Percentiles rank a stretch among this genome's conserved stretches.
phyloP scores from a whole-genome alignment of 768 basidiomycete species.

The Butyriboletus loyo region DNA sequence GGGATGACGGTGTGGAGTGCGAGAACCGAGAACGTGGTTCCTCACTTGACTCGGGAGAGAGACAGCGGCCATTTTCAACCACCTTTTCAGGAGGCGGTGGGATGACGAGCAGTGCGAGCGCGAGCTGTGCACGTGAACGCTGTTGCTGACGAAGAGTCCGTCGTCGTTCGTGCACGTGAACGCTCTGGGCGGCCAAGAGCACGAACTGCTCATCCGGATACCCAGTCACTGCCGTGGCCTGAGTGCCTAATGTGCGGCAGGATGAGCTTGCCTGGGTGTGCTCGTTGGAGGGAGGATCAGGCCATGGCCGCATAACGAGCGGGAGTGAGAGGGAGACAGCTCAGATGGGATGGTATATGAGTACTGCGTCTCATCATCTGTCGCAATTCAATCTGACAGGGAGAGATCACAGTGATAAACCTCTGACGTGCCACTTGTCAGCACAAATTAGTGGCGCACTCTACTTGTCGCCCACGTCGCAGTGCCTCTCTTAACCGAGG shows the following conservation, averaged over 20 bases:
- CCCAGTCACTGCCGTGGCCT: neutral
- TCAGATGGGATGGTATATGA: neutral
- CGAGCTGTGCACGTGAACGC: neutral
- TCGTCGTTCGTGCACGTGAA: conserved; percentile 17
- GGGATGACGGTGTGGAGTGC: conserved; percentile 10
- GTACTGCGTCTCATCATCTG: no score
- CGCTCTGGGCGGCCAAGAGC: conserved; percentile 16
- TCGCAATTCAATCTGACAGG: neutral
- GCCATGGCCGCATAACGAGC: conserved; percentile 3
- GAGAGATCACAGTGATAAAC: neutral
- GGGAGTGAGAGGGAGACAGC: neutral
- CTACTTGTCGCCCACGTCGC: no score
- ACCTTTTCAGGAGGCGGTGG: neutral
- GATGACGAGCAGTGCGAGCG: conserved; percentile 7
- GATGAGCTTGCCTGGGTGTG: conserved; percentile 8
- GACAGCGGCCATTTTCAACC: neutral
- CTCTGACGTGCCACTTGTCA: neutral
- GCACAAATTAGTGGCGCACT: no score
- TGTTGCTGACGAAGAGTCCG: conserved; percentile 12
- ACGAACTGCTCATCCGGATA: conserved; percentile 9
- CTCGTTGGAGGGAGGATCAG: neutral
- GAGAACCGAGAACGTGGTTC: conserved; percentile 25
- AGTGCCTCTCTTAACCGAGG: no score
- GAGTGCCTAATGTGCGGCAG: neutral
- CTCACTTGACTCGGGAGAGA: conserved; percentile 7